Conservation (phyloP, 495 filamentous ascomycete species). For the Daldinia loculata region DNA sequence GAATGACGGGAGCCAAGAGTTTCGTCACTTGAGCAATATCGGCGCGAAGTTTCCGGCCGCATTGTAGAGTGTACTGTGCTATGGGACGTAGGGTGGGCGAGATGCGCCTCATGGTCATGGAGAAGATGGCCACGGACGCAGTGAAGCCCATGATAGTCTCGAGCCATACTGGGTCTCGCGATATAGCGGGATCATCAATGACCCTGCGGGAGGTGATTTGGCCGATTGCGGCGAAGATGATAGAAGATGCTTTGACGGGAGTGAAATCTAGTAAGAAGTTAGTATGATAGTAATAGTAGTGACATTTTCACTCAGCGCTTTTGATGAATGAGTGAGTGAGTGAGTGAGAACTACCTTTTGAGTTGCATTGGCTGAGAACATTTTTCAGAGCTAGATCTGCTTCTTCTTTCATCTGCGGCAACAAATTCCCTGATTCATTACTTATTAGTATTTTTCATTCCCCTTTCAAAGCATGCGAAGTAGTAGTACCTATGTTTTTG, state of each 20-base stretch:
- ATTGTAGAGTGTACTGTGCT: background rate
- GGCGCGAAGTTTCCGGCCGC: background rate
- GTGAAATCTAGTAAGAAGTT: background rate
- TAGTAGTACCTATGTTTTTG: background rate
- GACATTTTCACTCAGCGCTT: background rate
- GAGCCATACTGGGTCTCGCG: background rate
- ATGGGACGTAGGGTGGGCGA: background rate
- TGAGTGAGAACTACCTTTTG: background rate
- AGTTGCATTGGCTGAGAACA: background rate
- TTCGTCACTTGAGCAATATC: background rate
- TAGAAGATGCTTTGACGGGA: background rate
- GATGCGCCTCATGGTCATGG: background rate
- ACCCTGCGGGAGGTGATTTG: background rate
- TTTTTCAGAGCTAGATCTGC: background rate
- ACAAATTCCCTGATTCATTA: background rate
- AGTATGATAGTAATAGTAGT: background rate
- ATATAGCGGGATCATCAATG: background rate
- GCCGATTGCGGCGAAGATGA: background rate
- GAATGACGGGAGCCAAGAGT: background rate
- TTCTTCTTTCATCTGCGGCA: background rate
- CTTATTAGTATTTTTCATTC: background rate
- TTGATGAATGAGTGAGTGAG: background rate
- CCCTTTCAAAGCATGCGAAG: background rate
- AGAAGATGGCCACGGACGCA: background rate
- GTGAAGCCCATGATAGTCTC: slow-evolving; percentile 8